phyloP scores from a whole-genome alignment of 768 basidiomycete genomes.

The Fibroporia radiculosa region DNA sequence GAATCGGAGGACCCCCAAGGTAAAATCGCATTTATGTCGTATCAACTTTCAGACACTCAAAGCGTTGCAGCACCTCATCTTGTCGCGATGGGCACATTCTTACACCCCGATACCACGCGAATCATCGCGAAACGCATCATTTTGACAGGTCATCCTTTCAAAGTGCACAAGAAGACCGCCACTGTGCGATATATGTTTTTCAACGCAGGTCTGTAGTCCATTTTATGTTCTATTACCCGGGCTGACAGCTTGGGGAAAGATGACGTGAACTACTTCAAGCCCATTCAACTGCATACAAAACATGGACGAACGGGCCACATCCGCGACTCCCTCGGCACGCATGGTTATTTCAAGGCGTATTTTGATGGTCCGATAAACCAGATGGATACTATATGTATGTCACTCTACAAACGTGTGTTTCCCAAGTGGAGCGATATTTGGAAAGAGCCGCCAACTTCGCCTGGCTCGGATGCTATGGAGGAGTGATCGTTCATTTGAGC shows the following conservation, averaged over 20 bases:
- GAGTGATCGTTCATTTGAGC: slow-evolving; percentile 9
- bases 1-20: slow-evolving; percentile 65
- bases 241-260: slow-evolving; percentile 33
- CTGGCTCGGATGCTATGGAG: slow-evolving; percentile 15
- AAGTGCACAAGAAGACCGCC: slow-evolving; percentile 93
- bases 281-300: slow-evolving; percentile 90
- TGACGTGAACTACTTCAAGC: slow-evolving; percentile 89
- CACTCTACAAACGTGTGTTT: slow-evolving; percentile 89
- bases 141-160: slow-evolving; percentile 93
- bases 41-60: slow-evolving; percentile 4
- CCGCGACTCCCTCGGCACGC: slow-evolving; percentile 87
- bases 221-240: not conserved
- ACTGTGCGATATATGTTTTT: slow-evolving; percentile 99
- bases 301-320: slow-evolving; percentile 86
- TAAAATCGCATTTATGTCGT: slow-evolving; percentile 25
- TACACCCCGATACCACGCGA: slow-evolving; percentile 85
- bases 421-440: slow-evolving; percentile 75
- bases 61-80: slow-evolving; percentile 59
- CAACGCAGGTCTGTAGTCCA: slow-evolving; percentile 53
- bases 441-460: slow-evolving; percentile 19
- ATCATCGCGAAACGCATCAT: slow-evolving; percentile 91
- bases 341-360: slow-evolving; percentile 94
- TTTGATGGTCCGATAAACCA: slow-evolving; percentile 90
- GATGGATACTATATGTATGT: slow-evolving; percentile 97
- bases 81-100: slow-evolving; percentile 83